These are phyloP conservation scores for Nidula microcarpa DNA, from an alignment of 768 basidiomycete species.

Conservation along the genomic window DNA sequence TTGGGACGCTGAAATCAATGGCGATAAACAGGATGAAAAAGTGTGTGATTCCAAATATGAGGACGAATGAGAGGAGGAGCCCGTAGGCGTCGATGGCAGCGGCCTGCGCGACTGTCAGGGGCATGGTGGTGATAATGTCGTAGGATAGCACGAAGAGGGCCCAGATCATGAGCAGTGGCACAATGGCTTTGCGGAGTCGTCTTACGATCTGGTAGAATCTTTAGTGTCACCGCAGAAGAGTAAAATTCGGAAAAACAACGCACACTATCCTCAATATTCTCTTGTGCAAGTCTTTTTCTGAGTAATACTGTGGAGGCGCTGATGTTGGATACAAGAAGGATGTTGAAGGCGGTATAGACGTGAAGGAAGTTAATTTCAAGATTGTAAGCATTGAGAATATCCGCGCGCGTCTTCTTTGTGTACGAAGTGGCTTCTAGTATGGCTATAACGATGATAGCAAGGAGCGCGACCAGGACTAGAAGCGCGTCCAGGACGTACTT, in stretches of 20 bases:
- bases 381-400: too few relatives aligned
- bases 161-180: neutral
- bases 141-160: neutral
- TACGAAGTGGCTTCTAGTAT: neutral
- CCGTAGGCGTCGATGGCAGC: neutral
- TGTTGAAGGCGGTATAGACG: too few relatives aligned
- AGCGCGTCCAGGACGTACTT: neutral
- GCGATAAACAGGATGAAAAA: neutral
- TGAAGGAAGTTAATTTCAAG: too few relatives aligned
- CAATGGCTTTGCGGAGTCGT: neutral
- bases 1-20: neutral
- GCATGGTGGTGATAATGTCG: neutral
- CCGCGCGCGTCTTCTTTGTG: too few relatives aligned
- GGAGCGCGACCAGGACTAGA: neutral
- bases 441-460: neutral
- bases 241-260: neutral
- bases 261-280: too few relatives aligned
- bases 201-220: neutral
- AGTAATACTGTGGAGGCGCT: too few relatives aligned
- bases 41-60: neutral
- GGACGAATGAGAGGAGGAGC: neutral
- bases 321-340: neutral
- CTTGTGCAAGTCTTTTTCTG: too few relatives aligned
- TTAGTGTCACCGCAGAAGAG: too few relatives aligned
- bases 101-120: neutral